These are phyloP conservation scores for Pseudocercospora musae DNA, from an alignment of 2,329 filamentous ascomycete species.

Conservation along the genomic window DNA sequence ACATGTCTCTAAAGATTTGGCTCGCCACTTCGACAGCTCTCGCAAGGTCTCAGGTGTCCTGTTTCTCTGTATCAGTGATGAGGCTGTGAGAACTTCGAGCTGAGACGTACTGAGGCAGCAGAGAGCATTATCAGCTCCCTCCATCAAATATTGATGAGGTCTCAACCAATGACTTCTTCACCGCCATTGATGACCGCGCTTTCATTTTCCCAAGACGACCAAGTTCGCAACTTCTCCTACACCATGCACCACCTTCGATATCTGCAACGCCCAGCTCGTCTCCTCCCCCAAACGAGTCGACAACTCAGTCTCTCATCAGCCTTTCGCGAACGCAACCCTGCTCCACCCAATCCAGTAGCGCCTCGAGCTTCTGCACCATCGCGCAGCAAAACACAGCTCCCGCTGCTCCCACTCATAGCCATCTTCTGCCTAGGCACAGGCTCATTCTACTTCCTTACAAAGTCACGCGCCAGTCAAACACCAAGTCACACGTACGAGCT, in stretches of 20 bases:
- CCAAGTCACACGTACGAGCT: conserved; percentile 27
- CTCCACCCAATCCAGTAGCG: conserved; percentile 11
- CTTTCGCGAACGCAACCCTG: conserved; percentile 2
- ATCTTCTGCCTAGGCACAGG: conserved; percentile 47
- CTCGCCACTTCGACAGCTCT: too few species aligned
- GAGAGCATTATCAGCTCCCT: too few species aligned
- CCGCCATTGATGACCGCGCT: background rate
- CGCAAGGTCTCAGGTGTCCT: too few species aligned
- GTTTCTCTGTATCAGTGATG: too few species aligned
- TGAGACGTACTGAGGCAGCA: too few species aligned
- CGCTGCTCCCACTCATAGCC: conserved; percentile 45
- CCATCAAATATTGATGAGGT: background rate
- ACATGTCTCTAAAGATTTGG: too few species aligned
- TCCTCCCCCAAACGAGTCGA: background rate
- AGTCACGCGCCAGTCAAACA: conserved; percentile 38
- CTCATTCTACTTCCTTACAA: conserved; percentile 47
- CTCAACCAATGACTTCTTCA: background rate
- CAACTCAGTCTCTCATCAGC: background rate
- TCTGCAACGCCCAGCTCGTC: background rate
- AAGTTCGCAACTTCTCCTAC: background rate
- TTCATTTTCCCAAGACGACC: background rate
- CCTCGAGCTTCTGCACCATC: conserved; percentile 13
- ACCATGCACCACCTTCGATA: background rate
- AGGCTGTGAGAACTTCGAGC: too few species aligned
- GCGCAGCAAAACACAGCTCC: conserved; percentile 35